Percentiles rank a stretch among this genome's conserved stretches.
These are phyloP conservation scores for Fusarium humuli DNA, from an alignment of 2,329 filamentous ascomycete genomes.

Conservation along the genomic window DNA sequence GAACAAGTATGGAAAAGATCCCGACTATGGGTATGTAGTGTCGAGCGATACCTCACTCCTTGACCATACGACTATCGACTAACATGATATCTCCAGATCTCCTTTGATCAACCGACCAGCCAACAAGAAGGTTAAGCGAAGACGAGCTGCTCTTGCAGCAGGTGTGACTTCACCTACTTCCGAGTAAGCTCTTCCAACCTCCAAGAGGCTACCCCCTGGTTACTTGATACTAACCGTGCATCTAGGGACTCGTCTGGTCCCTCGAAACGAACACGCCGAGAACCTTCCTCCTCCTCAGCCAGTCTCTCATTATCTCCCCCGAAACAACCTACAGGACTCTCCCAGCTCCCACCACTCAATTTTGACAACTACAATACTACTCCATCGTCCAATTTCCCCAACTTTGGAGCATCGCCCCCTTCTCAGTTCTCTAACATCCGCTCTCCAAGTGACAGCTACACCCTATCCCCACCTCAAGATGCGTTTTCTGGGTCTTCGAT, in stretches of 20 bases:
- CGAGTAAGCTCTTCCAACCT: slow-evolving; percentile 10
- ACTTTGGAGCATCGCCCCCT: neutral
- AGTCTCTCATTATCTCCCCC: neutral
- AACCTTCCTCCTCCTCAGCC: neutral
- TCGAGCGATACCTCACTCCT: neutral
- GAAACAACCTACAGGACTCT: neutral
- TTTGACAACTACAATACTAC: neutral
- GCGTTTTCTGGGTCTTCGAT: neutral
- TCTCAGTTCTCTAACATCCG: slow-evolving; percentile 1
- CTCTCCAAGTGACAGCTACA: neutral
- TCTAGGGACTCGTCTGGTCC: neutral
- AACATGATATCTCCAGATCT: slow-evolving; percentile 6
- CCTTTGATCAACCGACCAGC: slow-evolving; percentile 27
- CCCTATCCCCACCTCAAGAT: neutral
- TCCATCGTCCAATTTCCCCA: neutral
- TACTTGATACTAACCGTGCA: slow-evolving; percentile 3
- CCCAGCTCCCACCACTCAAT: neutral
- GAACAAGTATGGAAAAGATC: slow-evolving; percentile 56
- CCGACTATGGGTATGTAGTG: slow-evolving; percentile 52
- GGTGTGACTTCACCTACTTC: neutral
- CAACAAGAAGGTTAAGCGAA: slow-evolving; percentile 28
- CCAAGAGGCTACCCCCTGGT: neutral
- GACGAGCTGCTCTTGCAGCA: slow-evolving; percentile 7
- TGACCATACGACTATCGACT: neutral
- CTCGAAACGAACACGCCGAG: slow-evolving; percentile 3